phyloP scores from a whole-genome alignment of 2,329 filamentous ascomycete genomes.

The Microsporum canis region DNA sequence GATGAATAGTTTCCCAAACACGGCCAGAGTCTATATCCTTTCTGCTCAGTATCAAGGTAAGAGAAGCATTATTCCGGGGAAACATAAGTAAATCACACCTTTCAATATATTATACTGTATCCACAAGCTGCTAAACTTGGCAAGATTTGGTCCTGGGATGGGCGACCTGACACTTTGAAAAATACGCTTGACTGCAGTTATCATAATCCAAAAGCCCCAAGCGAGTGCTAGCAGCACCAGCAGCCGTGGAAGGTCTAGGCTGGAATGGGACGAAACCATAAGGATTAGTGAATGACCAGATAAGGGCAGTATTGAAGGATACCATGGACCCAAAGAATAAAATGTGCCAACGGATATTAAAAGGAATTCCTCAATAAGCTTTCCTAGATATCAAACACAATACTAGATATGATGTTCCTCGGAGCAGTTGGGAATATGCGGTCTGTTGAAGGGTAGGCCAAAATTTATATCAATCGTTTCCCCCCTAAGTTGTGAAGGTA shows the following conservation, averaged over 20 bases:
- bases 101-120: constrained; percentile 10
- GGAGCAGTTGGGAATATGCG: background rate
- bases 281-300: background rate
- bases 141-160: constrained; percentile 14
- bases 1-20: constrained; percentile 1
- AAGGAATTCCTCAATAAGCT: background rate
- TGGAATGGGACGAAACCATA: background rate
- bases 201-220: constrained; percentile 1
- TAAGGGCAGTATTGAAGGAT: no score
- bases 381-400: background rate
- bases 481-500: background rate
- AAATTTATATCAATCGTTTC: background rate
- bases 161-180: constrained; percentile 9
- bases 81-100: constrained; percentile 5
- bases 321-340: background rate
- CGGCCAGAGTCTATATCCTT: background rate
- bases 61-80: background rate
- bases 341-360: background rate
- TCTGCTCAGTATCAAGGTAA: background rate
- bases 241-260: background rate
- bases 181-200: background rate
- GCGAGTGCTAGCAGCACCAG: background rate
- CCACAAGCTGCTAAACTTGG: constrained; percentile 13
- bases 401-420: background rate
- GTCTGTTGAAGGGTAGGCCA: background rate